A percentile compares a stretch with the other conserved stretches of the same genome.
Evolutionary conservation across 345 rosid genomes (phyloP).

Genomic region (Trapa incisa): DNA sequence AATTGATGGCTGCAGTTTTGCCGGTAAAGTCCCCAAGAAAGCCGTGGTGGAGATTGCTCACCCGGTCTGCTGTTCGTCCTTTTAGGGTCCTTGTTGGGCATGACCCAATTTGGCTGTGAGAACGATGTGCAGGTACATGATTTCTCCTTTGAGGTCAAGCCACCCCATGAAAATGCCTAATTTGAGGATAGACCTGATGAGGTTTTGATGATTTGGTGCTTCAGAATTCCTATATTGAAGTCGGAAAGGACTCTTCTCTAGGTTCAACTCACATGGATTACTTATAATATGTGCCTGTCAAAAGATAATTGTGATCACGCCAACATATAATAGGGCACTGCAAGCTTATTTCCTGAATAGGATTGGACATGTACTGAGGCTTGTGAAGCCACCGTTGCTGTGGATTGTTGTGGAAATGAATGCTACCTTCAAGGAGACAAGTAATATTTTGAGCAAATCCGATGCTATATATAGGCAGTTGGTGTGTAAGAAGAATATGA

Average conservation of each 20-base stretch:
- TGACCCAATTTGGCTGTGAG: conserved; percentile 48
- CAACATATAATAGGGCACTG: too few relatives aligned
- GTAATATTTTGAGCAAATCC: conserved; percentile 14
- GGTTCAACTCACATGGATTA: too few relatives aligned
- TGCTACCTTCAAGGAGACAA: too few relatives aligned
- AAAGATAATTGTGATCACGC: too few relatives aligned
- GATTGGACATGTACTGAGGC: too few relatives aligned
- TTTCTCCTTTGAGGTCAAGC: conserved; percentile 55
- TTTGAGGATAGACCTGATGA: neutral
- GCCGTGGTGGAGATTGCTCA: conserved; percentile 21
- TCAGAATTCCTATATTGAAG: conserved; percentile 23
- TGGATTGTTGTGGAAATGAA: too few relatives aligned
- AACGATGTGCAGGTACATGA: conserved; percentile 35
- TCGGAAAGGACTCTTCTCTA: neutral
- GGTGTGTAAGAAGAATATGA: conserved; percentile 40
- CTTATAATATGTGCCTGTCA: too few relatives aligned
- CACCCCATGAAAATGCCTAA: conserved; percentile 32
- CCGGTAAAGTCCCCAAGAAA: conserved; percentile 17
- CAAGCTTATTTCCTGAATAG: too few relatives aligned
- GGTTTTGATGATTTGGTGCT: conserved; percentile 12
- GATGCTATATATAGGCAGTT: conserved; percentile 85
- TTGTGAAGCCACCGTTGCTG: too few relatives aligned
- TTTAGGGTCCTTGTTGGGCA: conserved; percentile 51
- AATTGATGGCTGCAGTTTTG: conserved; percentile 16
- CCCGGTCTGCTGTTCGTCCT: conserved; percentile 42